phyloP scores from a whole-genome alignment of 2,329 filamentous ascomycete genomes.

The Curvularia hawaiiensis region DNA sequence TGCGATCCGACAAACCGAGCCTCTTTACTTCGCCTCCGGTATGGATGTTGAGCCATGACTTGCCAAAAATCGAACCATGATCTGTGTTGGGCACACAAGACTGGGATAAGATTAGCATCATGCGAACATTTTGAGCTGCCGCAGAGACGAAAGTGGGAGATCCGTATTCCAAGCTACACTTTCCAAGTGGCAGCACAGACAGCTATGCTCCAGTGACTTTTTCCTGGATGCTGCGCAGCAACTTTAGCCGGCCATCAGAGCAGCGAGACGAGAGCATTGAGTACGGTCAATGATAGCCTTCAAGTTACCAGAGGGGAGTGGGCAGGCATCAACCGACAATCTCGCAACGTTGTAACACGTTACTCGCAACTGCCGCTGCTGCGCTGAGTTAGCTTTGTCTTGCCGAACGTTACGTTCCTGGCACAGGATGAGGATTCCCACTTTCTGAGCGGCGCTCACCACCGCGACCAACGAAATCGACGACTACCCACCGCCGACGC shows the following conservation, averaged over 20 bases:
- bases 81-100: slow-evolving; percentile 41
- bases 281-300: slow-evolving; percentile 16
- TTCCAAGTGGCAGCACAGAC: slow-evolving; percentile 20
- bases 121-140: slow-evolving; percentile 37
- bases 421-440: slow-evolving; percentile 25
- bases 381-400: slow-evolving; percentile 16
- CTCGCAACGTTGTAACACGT: slow-evolving; percentile 22
- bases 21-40: slow-evolving; percentile 21
- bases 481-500: slow-evolving; percentile 25
- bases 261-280: slow-evolving; percentile 22
- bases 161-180: slow-evolving; percentile 22
- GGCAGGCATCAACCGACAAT: slow-evolving; percentile 27
- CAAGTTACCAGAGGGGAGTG: slow-evolving; percentile 18
- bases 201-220: slow-evolving; percentile 21
- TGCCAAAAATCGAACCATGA: slow-evolving; percentile 35
- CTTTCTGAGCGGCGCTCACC: slow-evolving; percentile 35
- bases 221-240: slow-evolving; percentile 21
- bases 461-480: slow-evolving; percentile 32
- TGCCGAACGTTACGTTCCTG: slow-evolving; percentile 26
- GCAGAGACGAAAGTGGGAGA: slow-evolving; percentile 34
- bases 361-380: slow-evolving; percentile 14
- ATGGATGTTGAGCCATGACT: slow-evolving; percentile 37
- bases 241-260: slow-evolving; percentile 12
- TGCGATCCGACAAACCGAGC: slow-evolving; percentile 41
- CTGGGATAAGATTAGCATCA: slow-evolving; percentile 39